Conservation (phyloP, 805 yeast species). For the Candida broadrunensis region DNA sequence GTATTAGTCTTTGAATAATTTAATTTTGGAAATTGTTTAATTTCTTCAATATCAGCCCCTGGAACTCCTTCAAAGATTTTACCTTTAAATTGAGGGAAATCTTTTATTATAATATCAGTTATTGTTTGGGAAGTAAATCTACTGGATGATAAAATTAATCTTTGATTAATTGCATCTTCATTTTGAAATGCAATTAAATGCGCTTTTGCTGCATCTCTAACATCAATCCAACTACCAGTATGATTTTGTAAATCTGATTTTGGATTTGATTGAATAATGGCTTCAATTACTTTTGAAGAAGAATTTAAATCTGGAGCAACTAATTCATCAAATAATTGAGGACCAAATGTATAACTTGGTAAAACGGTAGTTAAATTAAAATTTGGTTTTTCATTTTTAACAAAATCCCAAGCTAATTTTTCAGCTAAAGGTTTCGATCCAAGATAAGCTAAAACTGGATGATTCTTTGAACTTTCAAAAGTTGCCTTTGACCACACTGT, state of each 20-base stretch:
- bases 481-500: slow-evolving; percentile 35
- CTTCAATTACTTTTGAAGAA: slow-evolving; percentile 22
- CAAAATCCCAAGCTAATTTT: slow-evolving; percentile 28
- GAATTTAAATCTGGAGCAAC: slow-evolving; percentile 33
- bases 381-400: slow-evolving; percentile 20
- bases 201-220: slow-evolving; percentile 23
- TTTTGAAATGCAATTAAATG: slow-evolving; percentile 17
- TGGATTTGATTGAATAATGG: slow-evolving; percentile 20
- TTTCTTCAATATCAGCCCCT: slow-evolving; percentile 15
- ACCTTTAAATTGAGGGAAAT: slow-evolving; percentile 16
- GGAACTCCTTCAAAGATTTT: slow-evolving; percentile 9
- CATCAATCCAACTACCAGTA: slow-evolving; percentile 20
- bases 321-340: slow-evolving; percentile 35
- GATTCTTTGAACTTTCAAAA: slow-evolving; percentile 32
- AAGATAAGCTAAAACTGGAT: slow-evolving; percentile 37
- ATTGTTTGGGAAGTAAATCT: slow-evolving; percentile 19
- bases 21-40: slow-evolving; percentile 11
- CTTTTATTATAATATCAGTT: slow-evolving; percentile 18
- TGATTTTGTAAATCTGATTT: slow-evolving; percentile 8
- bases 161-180: slow-evolving; percentile 22
- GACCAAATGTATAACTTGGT: slow-evolving; percentile 40
- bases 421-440: slow-evolving; percentile 40
- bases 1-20: slow-evolving; percentile 2
- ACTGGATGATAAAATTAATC: slow-evolving; percentile 19
- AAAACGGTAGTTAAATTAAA: slow-evolving; percentile 33